Evolutionary conservation across 225 moss, liverwort and hornwort genomes (phyloP).

Genomic region (Sphagnum tenellum): DNA sequence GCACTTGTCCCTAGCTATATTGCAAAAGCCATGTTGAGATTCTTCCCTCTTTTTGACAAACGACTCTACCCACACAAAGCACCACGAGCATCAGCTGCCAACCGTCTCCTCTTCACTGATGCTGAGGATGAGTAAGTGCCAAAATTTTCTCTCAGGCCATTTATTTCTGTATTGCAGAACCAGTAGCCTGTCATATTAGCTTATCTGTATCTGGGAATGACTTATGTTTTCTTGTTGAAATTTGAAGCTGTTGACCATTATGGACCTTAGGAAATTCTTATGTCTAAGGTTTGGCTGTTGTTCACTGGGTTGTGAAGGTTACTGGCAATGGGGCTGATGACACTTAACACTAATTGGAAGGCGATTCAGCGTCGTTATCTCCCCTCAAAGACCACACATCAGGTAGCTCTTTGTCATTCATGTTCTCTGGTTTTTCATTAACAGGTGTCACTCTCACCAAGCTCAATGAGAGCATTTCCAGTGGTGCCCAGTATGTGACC

Average conservation of each 20-base stretch:
- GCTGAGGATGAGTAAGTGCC: conserved; percentile 90
- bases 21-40: conserved; percentile 53
- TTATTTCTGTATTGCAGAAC: no score
- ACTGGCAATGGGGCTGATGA: conserved; percentile 94
- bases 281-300: conserved; percentile 2
- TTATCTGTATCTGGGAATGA: no score
- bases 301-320: conserved; percentile 34
- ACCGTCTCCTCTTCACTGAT: conserved; percentile 79
- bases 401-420: conserved; percentile 36
- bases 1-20: conserved; percentile 62
- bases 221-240: no score
- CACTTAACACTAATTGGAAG: conserved; percentile 84
- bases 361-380: conserved; percentile 79
- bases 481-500: no score
- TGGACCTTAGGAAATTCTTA: no score
- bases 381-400: conserved; percentile 84
- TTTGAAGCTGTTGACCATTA: no score
- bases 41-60: conserved; percentile 53
- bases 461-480: no score
- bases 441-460: no score
- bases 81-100: conserved; percentile 54
- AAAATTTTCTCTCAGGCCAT: not conserved
- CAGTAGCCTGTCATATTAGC: no score
- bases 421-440: no score
- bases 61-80: conserved; percentile 74